Evolutionary conservation across 23 red algal species (phyloP), one percentile per base, ranked within the genome.

Genomic region (Gracilaria vermiculophylla): DNA sequence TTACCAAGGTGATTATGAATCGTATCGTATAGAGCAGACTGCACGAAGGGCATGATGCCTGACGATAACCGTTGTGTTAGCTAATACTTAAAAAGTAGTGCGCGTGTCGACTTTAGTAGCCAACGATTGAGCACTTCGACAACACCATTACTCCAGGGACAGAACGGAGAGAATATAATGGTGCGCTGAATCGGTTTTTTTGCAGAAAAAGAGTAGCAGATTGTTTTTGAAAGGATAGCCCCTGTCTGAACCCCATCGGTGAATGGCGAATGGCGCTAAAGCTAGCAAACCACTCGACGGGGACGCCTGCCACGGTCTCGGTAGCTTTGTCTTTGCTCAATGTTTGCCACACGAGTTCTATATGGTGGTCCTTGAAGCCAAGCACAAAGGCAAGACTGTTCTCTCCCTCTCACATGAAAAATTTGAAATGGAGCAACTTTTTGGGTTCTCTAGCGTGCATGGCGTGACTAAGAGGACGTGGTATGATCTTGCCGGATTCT

Each of bases 401-500:
- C 23, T 32, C 34, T 33, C 35, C 64, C 24, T 39, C 3, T 6
- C 16, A 40, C 81, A 13, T 86, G 8, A 57, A 39, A 27, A 43
- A 84, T 9, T 84, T 55, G 56, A 67, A 84, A 8, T 84, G 61
- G 14, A 86, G 12, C 0, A 71, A 17, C 14, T 86, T 61, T 21
- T 86, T 86, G 9, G 65, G 20, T 7, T 31, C 17, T 42, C 58
- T 70, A 15, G 36, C 81, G 1, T 72, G 62, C 11, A 88, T 15
- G 27, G 84, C 21, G 11, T 49, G 69, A 47, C 84, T 52, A 24
- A 77, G 61, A 40, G 69, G 84, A 41, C 84, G 84, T 15, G 84
- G 67, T 0, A 88, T 56, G 19, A 29, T 45, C 53, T 78, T 47
- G 20, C 69, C 55, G 15, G 23, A 29, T 8, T 62, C 21, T 43